Evolutionary conservation across 1,139 yeast species (phyloP), one percentile per base, ranked within the genome.

Genomic region (Scheffersomyces stambukii): DNA sequence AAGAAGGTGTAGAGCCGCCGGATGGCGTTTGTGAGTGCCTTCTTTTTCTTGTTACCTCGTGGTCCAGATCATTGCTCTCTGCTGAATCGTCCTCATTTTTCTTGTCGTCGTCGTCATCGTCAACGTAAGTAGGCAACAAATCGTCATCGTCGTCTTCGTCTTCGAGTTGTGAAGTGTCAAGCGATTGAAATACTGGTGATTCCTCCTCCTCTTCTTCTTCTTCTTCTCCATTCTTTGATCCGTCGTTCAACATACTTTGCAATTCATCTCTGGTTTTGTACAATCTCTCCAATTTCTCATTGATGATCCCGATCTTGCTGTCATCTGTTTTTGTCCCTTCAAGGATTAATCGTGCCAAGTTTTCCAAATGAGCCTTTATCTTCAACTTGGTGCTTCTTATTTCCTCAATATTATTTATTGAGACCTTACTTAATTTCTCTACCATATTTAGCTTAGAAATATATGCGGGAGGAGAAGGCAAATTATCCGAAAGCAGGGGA

Each of bases 401-500:
- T 16, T 60, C 66, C 10, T 57, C 54, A 21, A 71, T 52, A 34
- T 55, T 63, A 12, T 50, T 44, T 8, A 50, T 48, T 8, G 73
- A 57, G 13, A 56, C 52, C 10, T 56, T 50, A 29, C 75, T 61
- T 21, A 69, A 49, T 32, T 61, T 58, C 36, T 69, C 75, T 37
- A 70, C 55, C 26, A 60, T 47, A 33, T 62, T 60, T 26, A 75
- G 55, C 43, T 70, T 70, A 19, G 66, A 50, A 6, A 70, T 56
- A 46, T 73, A 74, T 15, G 61, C 60, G 19, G 62, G 58, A 5
- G 81, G 78, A 6, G 73, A 65, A 3, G 80, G 80, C 25, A 74
- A 55, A 27, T 60, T 61, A 20, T 72, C 77, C 17, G 68, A 56
- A 5, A 54, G 57, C 10, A 61, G 47, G 3, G 68, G 69, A 33